Evolutionary conservation across 2,329 filamentous ascomycete genomes (phyloP).

Genomic region (Geosmithia flava): DNA sequence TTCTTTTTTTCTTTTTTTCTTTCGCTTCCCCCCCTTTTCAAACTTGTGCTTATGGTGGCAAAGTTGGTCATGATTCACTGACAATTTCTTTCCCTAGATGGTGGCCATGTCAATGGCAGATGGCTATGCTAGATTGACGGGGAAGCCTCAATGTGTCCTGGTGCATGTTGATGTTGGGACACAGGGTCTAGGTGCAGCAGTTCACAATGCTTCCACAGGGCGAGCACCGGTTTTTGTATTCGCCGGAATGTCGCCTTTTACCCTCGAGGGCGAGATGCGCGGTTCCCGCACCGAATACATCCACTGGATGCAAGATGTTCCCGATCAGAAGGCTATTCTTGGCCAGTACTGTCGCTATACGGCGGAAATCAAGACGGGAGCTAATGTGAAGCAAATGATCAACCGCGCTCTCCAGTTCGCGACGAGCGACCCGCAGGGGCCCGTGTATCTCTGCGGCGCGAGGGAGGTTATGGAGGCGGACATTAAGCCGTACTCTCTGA

Average conservation of each 20-base stretch:
- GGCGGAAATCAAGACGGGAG: constrained; percentile 65
- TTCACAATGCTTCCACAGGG: constrained; percentile 63
- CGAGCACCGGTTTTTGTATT: constrained; percentile 63
- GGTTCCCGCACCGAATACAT: constrained; percentile 66
- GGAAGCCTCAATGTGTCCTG: constrained; percentile 59
- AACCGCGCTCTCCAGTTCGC: constrained; percentile 71
- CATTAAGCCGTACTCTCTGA: constrained; percentile 56
- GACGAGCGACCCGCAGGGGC: constrained; percentile 58
- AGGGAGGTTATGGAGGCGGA: constrained; percentile 82
- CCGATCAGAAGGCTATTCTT: constrained; percentile 64
- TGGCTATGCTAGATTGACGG: constrained; percentile 57
- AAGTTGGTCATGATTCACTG: neutral
- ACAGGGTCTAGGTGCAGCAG: constrained; percentile 57
- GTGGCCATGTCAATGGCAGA: constrained; percentile 69
- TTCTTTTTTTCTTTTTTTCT: no score
- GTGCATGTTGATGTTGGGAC: constrained; percentile 70
- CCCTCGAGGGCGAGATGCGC: constrained; percentile 59
- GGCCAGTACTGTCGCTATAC: constrained; percentile 71
- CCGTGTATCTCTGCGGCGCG: constrained; percentile 67
- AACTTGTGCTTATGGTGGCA: no score
- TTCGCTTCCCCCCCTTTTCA: no score
- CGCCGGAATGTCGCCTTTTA: constrained; percentile 61
- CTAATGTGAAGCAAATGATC: constrained; percentile 75
- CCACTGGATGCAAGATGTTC: constrained; percentile 71
- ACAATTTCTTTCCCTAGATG: constrained; percentile 36